Percentiles rank a stretch among this genome's conserved stretches.
Conservation (phyloP, 345 rosid species). For the Citrus sp. region DNA sequence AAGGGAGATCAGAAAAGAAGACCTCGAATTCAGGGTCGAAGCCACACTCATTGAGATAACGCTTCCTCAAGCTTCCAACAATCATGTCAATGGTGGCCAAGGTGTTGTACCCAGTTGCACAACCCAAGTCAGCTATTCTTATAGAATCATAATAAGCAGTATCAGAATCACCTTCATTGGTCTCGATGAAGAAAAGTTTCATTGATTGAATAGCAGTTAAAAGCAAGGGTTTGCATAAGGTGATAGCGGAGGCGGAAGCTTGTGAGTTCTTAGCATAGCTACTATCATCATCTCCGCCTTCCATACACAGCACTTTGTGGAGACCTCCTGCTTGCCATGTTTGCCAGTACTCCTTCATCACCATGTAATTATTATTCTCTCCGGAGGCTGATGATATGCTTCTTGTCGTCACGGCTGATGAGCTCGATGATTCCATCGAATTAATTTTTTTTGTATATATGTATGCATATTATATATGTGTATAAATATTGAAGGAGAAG, state of each 20-base stretch:
- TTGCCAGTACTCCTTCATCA: conserved; percentile 8
- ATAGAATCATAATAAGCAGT: conserved; percentile 17
- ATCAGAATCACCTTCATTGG: conserved; percentile 9
- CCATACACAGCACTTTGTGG: conserved; percentile 48
- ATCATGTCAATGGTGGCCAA: conserved; percentile 38
- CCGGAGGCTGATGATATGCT: neutral
- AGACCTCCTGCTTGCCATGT: conserved; percentile 30
- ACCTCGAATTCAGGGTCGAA: conserved; percentile 55
- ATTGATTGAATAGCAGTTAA: conserved; percentile 38
- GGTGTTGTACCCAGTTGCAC: conserved; percentile 59
- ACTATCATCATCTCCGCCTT: conserved; percentile 53
- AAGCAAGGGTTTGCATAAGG: conserved; percentile 50
- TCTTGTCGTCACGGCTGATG: neutral
- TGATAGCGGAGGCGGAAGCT: conserved; percentile 48
- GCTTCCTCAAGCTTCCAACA: conserved; percentile 37
- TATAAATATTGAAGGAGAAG: no score
- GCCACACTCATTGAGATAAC: conserved; percentile 29
- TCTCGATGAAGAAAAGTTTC: conserved; percentile 20
- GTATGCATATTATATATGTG: neutral
- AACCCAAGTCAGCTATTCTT: conserved; percentile 53
- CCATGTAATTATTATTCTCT: neutral
- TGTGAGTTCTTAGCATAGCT: conserved; percentile 59
- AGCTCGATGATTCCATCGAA: conserved; percentile 29
- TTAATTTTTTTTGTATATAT: neutral
- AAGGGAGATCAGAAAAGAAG: conserved; percentile 53